Base-by-base conservation (phyloP, 257 asterid genomes). In the Verbena officinalis region DNA sequence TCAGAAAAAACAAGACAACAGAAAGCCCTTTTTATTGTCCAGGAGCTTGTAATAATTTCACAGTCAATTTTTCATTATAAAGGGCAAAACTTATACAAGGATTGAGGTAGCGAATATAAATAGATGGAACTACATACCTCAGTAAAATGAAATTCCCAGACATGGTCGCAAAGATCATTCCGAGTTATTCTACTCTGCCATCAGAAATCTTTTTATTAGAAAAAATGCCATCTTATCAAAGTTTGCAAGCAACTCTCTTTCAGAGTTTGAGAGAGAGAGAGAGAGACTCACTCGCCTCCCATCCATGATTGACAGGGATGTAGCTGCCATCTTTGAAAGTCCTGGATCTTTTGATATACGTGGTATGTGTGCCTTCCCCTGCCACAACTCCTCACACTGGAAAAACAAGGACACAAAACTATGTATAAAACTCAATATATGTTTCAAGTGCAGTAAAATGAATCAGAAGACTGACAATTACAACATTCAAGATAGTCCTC, bases 341-440 rank as follows among this genome's bases (percentile, higher is more conserved):
- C 89, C 86, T 14, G 24, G 78, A 48, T 45, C 76, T 69, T 83
- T 88, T 1, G 91, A 73, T 56, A 82, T 30, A 24, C 88, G 94
- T 43, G 98, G 96, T 68, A 91, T 64, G 76, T 91, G 96, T 60
- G 91, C 89, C 73, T 88, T 91, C 72, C 85, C 86, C 53, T 30
- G 56, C 96, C 96, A 88, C 67, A 88, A 64, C 75, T 91, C 95
- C 57, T 73, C 78, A 50, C 94, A 88, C 98, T 91, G 74, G 13
- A 72, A 73, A n/a, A n/a, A n/a, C n/a, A n/a, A 71, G 19, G 48
- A 49, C 40, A 72, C 19, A 39, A 16, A 6, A 20, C 17, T 9
- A 24, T 57, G 7, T 52, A 46, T 23, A 34, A 22, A 40, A 27
- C 17, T 58, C 24, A 3, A 33, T 46, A 62, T 3, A 38, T 1